Conservation (phyloP, 805 yeast species). For the Diddensiella santjacobensis region DNA sequence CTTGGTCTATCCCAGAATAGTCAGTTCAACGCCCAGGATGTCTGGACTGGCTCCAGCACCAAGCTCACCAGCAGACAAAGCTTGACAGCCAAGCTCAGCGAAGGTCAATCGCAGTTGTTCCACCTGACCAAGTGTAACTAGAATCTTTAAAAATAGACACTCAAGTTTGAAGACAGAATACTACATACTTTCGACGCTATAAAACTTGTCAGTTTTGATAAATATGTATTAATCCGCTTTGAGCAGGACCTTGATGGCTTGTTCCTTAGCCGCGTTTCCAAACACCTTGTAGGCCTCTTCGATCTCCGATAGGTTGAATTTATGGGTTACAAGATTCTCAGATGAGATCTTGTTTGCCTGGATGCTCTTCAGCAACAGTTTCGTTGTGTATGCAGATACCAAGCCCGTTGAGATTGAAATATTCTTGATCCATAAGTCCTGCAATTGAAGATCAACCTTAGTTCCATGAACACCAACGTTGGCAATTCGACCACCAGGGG, state of each 20-base stretch:
- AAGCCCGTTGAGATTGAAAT: slow-evolving; percentile 51
- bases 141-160: no score
- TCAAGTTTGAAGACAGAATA: background rate
- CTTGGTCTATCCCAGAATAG: slow-evolving; percentile 4
- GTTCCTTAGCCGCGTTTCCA: slow-evolving; percentile 50
- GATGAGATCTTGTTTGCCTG: slow-evolving; percentile 57
- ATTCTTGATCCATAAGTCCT: slow-evolving; percentile 64
- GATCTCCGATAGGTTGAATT: slow-evolving; percentile 67
- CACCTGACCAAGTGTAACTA: background rate
- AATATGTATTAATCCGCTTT: slow-evolving; percentile 13
- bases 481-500: slow-evolving; percentile 67
- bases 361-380: slow-evolving; percentile 38
- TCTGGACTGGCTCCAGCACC: slow-evolving; percentile 8
- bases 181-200: background rate
- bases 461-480: slow-evolving; percentile 83
- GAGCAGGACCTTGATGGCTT: slow-evolving; percentile 58
- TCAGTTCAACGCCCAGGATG: slow-evolving; percentile 2
- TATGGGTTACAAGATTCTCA: slow-evolving; percentile 66
- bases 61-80: background rate
- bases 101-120: slow-evolving; percentile 9
- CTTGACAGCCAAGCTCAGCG: slow-evolving; percentile 5
- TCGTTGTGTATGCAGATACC: slow-evolving; percentile 46
- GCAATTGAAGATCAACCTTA: slow-evolving; percentile 66
- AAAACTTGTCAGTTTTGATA: background rate
- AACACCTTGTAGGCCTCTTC: slow-evolving; percentile 64